phyloP scores from a whole-genome alignment of 1,139 yeast species.

The Saccharomycopsis hybrid region DNA sequence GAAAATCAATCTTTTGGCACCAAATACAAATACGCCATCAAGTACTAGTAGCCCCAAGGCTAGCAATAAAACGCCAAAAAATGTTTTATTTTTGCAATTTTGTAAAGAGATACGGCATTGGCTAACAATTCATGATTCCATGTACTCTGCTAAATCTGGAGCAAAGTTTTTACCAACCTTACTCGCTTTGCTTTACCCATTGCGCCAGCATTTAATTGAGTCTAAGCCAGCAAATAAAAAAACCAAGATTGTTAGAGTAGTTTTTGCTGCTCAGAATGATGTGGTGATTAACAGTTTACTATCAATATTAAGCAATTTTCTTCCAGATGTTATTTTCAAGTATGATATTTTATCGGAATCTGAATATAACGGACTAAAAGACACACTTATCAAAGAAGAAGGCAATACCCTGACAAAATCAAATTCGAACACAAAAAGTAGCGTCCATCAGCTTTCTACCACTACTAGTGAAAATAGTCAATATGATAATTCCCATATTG shows the following conservation, averaged over 20 bases:
- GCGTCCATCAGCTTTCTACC: neutral
- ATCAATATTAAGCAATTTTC: constrained; percentile 13
- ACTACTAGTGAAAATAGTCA: too few species aligned
- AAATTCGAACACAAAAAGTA: too few species aligned
- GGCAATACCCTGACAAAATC: too few species aligned
- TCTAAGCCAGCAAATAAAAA: constrained; percentile 16
- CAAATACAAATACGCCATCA: neutral
- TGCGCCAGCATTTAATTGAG: constrained; percentile 10
- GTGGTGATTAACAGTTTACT: constrained; percentile 13
- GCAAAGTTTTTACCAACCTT: constrained; percentile 14
- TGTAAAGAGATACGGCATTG: constrained; percentile 20
- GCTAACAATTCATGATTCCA: constrained; percentile 18
- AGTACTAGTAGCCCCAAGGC: neutral
- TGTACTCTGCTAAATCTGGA: neutral
- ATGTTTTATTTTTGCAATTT: constrained; percentile 2
- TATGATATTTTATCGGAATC: constrained; percentile 9
- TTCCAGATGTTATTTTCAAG: constrained; percentile 19
- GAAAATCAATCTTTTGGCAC: neutral
- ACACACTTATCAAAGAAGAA: neutral
- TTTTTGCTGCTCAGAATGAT: constrained; percentile 15
- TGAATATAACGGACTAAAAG: constrained; percentile 7
- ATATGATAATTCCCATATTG: too few species aligned
- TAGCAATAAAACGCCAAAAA: neutral
- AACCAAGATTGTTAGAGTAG: constrained; percentile 14
- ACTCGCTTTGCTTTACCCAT: constrained; percentile 12